A percentile compares a stretch with the other conserved stretches of the same genome.
Conservation (phyloP, 257 asterid genomes). For the Ballota nigra region DNA sequence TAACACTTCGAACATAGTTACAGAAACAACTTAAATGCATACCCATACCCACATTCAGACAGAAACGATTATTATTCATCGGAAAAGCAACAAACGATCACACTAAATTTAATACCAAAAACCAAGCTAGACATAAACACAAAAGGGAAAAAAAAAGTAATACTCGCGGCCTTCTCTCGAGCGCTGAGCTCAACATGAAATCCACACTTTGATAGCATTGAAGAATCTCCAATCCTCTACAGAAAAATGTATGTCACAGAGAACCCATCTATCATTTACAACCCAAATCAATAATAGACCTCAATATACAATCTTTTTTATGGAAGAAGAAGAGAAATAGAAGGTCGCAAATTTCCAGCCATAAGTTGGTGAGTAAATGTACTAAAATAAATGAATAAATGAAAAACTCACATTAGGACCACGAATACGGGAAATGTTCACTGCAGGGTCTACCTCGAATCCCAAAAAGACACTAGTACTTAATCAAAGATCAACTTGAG, state of each 20-base stretch:
- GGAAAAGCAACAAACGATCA: background rate
- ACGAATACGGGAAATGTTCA: conserved; percentile 75
- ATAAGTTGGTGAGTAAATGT: no score
- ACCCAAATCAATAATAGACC: background rate
- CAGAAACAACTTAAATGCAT: background rate
- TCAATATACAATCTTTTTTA: background rate
- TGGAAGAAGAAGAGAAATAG: no score
- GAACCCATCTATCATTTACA: conserved; percentile 17
- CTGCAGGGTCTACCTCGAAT: conserved; percentile 76
- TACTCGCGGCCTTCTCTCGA: conserved; percentile 79
- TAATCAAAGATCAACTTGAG: conserved; percentile 62
- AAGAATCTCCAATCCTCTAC: conserved; percentile 37
- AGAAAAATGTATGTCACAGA: background rate
- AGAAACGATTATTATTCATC: background rate
- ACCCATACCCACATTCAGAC: background rate
- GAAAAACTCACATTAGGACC: conserved; percentile 91
- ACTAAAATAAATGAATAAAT: background rate
- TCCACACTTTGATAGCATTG: conserved; percentile 41
- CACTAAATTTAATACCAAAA: background rate
- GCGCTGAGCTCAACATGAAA: conserved; percentile 67
- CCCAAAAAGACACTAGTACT: conserved; percentile 84
- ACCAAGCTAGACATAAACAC: background rate
- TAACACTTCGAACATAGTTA: background rate
- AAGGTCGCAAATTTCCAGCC: no score
- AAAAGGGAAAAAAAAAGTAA: background rate